phyloP scores from a whole-genome alignment of 352 stramenopile genomes.

The Phytophthora pisi region DNA sequence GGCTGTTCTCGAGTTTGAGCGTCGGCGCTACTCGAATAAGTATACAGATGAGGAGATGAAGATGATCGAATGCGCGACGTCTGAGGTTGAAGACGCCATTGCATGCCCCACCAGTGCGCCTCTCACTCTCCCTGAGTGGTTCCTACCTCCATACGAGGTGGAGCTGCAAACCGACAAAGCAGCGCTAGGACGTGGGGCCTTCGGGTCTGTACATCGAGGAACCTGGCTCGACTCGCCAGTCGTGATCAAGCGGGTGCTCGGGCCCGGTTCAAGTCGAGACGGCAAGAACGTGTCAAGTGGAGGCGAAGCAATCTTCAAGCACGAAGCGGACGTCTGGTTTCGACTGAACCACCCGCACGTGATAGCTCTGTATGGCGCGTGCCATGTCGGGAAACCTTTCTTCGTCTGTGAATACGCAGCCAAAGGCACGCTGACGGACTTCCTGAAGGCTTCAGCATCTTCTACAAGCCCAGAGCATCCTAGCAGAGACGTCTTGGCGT shows the following conservation, averaged over 20 bases:
- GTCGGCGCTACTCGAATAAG: conserved; percentile 1
- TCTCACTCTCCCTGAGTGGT: conserved; percentile 23
- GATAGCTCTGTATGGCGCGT: conserved; percentile 31
- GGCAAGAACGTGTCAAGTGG: conserved; percentile 3
- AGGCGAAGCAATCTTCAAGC: conserved; percentile 18
- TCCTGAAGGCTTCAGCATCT: conserved; percentile 4
- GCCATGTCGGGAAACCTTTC: conserved; percentile 25
- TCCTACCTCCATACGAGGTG: conserved; percentile 35
- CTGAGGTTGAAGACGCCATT: neutral
- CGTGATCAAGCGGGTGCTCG: conserved; percentile 26
- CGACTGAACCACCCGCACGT: conserved; percentile 31
- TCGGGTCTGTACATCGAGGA: conserved; percentile 26
- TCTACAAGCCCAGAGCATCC: neutral
- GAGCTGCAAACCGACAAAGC: neutral
- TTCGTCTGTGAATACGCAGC: conserved; percentile 35
- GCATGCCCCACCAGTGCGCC: neutral
- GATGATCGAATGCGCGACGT: conserved; percentile 1
- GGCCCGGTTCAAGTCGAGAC: neutral
- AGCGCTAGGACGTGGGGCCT: conserved; percentile 20
- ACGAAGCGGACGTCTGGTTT: conserved; percentile 33
- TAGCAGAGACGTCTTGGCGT: conserved; percentile 6
- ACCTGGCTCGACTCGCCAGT: conserved; percentile 21
- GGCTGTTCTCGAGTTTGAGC: conserved; percentile 20
- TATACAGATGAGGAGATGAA: conserved; percentile 13
- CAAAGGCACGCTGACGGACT: conserved; percentile 22